Evolutionary conservation across 2,329 filamentous ascomycete species (phyloP), one percentile per base, ranked within the genome.

Genomic region (Penicillium polonicum): DNA sequence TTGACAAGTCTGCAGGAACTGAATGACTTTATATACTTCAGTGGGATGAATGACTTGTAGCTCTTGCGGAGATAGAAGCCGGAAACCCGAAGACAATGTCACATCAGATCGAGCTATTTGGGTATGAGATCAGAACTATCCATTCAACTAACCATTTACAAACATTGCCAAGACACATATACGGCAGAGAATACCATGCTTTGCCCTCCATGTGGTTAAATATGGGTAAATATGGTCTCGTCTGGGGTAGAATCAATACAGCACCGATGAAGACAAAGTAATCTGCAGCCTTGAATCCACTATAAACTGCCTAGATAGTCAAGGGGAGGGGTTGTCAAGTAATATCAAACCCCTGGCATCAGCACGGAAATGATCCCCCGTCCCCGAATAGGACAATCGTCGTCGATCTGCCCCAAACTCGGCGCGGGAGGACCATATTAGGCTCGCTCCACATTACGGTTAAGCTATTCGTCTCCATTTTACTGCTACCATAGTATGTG

Each of bases 301-400:
- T 23, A 29, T 43, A 38, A 15, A 15, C 36, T 49, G 5, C 55
- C 55, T 44, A 58, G 48, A 59, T 46, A 15, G 42, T 59, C 48
- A 59, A 58, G 56, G 56, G 27, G 27, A 35, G 23, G 33, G 5
- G 10, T 2, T 25, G 1, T 10, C 21, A 12, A 43, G 21, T 48
- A 35, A 36, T 36, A 13, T 39, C 13, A 48, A 52, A 45, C 29
- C 27, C 29, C 58, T 41, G 13, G 36, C 41, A 49, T 60, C 55
- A 35, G 48, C 35, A 43, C 61, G 59, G 61, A 43, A 43, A 13
- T 39, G 12, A 25, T 33, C 48, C 59, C 23, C 59, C 59, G 61
- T 45, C 59, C 48, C 61, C 52, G 50, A 58, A 61, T 15, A 48
- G 54, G 61, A 54, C 15, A n/a, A 4, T 35, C 19, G 4, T 29